Conservation (phyloP, 1,284 basidiomycete species). For the Ceratobasidium sp. region DNA sequence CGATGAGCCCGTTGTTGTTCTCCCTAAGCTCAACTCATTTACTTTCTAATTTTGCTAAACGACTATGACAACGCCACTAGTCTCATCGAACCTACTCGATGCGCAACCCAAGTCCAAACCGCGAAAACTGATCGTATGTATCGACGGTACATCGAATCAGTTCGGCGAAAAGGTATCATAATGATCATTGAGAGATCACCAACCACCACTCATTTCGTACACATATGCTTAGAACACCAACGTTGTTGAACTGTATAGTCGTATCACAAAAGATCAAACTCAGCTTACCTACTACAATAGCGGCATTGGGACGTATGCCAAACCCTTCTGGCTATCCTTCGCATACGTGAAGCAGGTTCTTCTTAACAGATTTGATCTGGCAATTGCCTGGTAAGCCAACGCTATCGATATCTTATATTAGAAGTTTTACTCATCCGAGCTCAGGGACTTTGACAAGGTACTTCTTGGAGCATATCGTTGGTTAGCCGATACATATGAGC, state of each 20-base stretch:
- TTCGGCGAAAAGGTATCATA: conserved; percentile 5
- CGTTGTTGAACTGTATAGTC: conserved; percentile 31
- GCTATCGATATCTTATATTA: background rate
- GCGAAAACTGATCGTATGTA: background rate
- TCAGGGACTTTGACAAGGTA: conserved; percentile 46
- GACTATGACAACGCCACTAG: too few species aligned
- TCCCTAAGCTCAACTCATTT: too few species aligned
- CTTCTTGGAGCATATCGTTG: conserved; percentile 47
- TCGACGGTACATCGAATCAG: conserved; percentile 24
- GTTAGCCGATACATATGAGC: conserved; percentile 45
- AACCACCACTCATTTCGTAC: background rate
- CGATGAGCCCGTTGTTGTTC: too few species aligned
- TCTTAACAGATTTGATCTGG: conserved; percentile 36
- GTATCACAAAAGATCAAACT: conserved; percentile 7
- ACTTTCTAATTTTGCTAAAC: too few species aligned
- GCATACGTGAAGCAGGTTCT: conserved; percentile 8
- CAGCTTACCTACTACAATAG: conserved; percentile 48
- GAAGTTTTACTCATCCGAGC: background rate
- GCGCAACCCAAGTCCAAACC: too few species aligned
- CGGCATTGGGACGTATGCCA: conserved; percentile 47
- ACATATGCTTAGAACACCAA: conserved; percentile 21
- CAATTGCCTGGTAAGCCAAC: conserved; percentile 44
- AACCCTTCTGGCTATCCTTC: conserved; percentile 32
- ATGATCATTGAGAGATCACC: background rate
- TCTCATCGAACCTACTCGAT: too few species aligned